These are phyloP conservation scores for Amorphotheca resinae DNA, from an alignment of 495 filamentous ascomycete species.

Conservation along the genomic window DNA sequence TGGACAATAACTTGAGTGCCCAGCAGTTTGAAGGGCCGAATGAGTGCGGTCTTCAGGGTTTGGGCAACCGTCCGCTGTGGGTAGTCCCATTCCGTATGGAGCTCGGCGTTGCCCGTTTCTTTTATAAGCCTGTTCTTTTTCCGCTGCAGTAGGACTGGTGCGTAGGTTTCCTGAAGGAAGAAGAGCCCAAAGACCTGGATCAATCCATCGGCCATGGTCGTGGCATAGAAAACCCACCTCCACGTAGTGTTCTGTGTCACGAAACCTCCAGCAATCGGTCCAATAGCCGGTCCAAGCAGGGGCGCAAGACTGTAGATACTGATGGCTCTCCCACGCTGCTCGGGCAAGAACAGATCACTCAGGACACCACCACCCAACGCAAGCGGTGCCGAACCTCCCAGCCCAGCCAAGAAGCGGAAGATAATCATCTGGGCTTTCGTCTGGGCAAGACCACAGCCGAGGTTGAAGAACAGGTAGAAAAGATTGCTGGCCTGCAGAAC, in stretches of 20 bases:
- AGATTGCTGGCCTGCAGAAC: conserved; percentile 42
- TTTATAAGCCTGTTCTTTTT: conserved; percentile 46
- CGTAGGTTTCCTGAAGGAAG: conserved; percentile 60
- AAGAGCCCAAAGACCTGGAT: conserved; percentile 54
- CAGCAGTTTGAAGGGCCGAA: conserved; percentile 46
- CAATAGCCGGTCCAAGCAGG: conserved; percentile 53
- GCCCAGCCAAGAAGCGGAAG: conserved; percentile 39
- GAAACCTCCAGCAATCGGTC: conserved; percentile 53
- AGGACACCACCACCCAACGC: conserved; percentile 49
- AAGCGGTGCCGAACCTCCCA: conserved; percentile 20
- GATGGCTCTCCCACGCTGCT: conserved; percentile 53
- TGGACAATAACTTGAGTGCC: conserved; percentile 50
- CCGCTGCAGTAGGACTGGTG: conserved; percentile 43
- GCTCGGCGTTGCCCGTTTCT: conserved; percentile 47
- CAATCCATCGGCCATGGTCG: conserved; percentile 46
- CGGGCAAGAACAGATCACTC: conserved; percentile 47
- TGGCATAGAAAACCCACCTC: conserved; percentile 60
- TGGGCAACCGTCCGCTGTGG: conserved; percentile 31
- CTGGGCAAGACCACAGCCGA: conserved; percentile 44
- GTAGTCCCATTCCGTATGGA: conserved; percentile 52
- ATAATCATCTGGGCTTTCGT: conserved; percentile 42
- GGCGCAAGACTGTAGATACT: conserved; percentile 53
- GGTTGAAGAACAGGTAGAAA: conserved; percentile 43
- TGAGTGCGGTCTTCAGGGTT: conserved; percentile 37
- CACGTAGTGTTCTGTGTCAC: conserved; percentile 57